phyloP scores from a whole-genome alignment of 371 early-diverging fungal species.

The Mucor circinelloides region DNA sequence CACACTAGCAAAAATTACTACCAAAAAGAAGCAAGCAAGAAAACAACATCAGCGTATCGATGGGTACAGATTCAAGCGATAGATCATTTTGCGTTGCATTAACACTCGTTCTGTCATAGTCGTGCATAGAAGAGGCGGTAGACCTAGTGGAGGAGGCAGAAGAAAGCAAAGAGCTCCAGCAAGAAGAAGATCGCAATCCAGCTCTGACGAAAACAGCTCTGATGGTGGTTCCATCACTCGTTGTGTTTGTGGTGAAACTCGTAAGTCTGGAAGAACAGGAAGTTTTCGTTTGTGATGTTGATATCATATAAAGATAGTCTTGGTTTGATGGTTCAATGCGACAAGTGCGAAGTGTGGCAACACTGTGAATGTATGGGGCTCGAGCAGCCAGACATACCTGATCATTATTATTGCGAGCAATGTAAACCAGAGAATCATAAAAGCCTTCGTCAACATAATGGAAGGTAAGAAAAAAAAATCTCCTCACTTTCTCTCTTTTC shows the following conservation, averaged over 20 bases:
- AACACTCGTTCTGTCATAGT: neutral
- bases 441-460: slow-evolving; percentile 13
- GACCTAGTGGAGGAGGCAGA: neutral
- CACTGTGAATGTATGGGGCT: slow-evolving; percentile 85
- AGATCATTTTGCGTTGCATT: neutral
- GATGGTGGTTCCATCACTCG: slow-evolving; percentile 73
- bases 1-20: neutral
- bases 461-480: slow-evolving; percentile 27
- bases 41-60: neutral
- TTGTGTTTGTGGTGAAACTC: slow-evolving; percentile 74
- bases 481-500: neutral
- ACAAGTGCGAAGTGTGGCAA: slow-evolving; percentile 88
- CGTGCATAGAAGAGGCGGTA: slow-evolving; percentile 19
- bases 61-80: neutral
- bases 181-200: slow-evolving; percentile 30
- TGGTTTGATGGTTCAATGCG: slow-evolving; percentile 88
- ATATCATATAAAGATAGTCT: slow-evolving; percentile 35
- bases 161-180: slow-evolving; percentile 7
- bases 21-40: neutral
- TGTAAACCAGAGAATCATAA: slow-evolving; percentile 55
- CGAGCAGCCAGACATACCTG: slow-evolving; percentile 69
- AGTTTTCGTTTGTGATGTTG: neutral
- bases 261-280: slow-evolving; percentile 33
- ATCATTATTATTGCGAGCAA: slow-evolving; percentile 84
- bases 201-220: slow-evolving; percentile 36